Conservation (phyloP, 2,329 filamentous ascomycete genomes). For the Penicillium sp. region DNA sequence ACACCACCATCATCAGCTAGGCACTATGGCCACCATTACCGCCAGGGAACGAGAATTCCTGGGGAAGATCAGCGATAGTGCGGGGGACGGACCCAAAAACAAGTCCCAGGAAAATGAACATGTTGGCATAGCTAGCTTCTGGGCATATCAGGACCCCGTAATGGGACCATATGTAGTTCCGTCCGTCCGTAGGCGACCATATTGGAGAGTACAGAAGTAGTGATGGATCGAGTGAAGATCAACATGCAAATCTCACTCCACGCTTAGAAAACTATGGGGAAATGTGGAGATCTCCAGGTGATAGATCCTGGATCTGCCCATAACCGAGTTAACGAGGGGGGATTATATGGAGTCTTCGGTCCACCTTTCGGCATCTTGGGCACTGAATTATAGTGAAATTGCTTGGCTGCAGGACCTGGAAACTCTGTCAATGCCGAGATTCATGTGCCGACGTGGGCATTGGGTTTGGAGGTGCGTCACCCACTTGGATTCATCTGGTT, state of each 20-base stretch:
- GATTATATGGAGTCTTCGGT: background rate
- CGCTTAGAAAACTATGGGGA: background rate
- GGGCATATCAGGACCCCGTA: background rate
- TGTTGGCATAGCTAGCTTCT: background rate
- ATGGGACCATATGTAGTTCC: background rate
- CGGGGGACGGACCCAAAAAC: background rate
- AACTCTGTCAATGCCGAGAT: background rate
- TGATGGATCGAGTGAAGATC: slow-evolving; percentile 3
- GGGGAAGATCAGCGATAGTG: slow-evolving; percentile 1
- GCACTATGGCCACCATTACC: background rate
- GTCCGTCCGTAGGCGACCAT: background rate
- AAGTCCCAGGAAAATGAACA: background rate
- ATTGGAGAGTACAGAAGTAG: background rate
- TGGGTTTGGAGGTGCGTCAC: background rate
- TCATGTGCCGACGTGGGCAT: background rate
- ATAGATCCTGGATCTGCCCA: background rate
- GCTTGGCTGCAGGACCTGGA: background rate
- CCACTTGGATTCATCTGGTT: background rate
- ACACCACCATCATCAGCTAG: background rate
- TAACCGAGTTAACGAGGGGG: background rate
- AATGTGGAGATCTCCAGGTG: background rate
- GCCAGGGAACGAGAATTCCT: background rate
- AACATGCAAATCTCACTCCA: background rate
- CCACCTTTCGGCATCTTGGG: background rate
- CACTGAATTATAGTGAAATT: background rate